Evolutionary conservation across 805 yeast species (phyloP).

Genomic region (Nakazawaea siamensis): DNA sequence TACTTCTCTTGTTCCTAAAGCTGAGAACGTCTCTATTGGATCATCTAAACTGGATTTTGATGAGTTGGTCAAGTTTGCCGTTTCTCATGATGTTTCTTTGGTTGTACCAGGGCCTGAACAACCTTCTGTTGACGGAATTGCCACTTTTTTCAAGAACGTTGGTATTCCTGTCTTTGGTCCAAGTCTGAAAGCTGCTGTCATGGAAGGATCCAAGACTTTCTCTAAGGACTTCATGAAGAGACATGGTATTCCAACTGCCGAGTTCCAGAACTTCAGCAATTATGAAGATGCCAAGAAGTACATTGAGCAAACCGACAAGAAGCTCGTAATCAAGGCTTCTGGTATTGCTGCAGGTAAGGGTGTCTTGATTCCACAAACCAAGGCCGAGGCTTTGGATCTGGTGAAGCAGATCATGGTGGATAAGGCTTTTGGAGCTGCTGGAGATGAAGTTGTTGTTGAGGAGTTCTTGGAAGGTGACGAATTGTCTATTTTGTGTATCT

Average conservation of each 20-base stretch:
- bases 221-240: constrained; percentile 90
- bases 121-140: constrained; percentile 92
- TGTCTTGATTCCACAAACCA: constrained; percentile 81
- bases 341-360: constrained; percentile 99
- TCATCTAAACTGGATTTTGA: constrained; percentile 62
- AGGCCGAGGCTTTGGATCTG: constrained; percentile 79
- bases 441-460: constrained; percentile 91
- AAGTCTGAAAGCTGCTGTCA: constrained; percentile 75
- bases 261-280: constrained; percentile 71
- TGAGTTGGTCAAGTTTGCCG: constrained; percentile 66
- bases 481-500: constrained; percentile 81
- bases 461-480: constrained; percentile 97
- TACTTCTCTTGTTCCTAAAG: constrained; percentile 51
- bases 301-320: constrained; percentile 55
- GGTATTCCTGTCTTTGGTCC: constrained; percentile 99
- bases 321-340: constrained; percentile 90
- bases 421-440: constrained; percentile 86
- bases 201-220: constrained; percentile 96
- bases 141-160: constrained; percentile 59
- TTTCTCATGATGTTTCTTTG: constrained; percentile 52
- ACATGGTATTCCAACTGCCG: constrained; percentile 92
- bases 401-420: constrained; percentile 84
- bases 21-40: constrained; percentile 62
- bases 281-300: constrained; percentile 71
- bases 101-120: constrained; percentile 99